Conservation (phyloP, 1,139 yeast genomes). For the Debaryomyces nepalensis region DNA sequence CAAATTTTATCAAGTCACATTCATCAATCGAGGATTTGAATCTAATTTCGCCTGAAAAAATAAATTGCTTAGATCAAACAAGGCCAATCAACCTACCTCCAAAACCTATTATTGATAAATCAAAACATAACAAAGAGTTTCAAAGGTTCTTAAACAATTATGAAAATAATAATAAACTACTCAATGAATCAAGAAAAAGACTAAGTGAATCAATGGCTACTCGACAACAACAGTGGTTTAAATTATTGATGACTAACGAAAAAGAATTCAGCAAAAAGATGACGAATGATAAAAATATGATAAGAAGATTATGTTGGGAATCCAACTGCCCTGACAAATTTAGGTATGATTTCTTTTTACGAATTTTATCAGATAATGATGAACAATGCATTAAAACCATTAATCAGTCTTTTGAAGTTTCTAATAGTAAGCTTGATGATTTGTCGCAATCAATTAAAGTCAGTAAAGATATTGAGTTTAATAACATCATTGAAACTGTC, state of each 20-base stretch:
- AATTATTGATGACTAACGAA: constrained; percentile 21
- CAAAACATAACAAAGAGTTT: constrained; percentile 46
- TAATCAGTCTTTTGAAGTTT: constrained; percentile 24
- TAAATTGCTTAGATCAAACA: constrained; percentile 45
- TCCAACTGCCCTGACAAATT: constrained; percentile 36
- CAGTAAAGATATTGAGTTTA: constrained; percentile 42
- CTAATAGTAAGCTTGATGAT: constrained; percentile 27
- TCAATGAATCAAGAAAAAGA: constrained; percentile 28
- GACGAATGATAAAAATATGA: constrained; percentile 32
- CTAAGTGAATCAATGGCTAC: constrained; percentile 23
- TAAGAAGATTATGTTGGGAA: constrained; percentile 47
- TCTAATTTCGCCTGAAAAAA: constrained; percentile 47
- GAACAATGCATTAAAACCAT: constrained; percentile 23
- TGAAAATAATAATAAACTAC: constrained; percentile 32
- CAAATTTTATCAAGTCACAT: constrained; percentile 45
- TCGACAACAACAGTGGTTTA: constrained; percentile 37
- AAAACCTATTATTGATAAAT: constrained; percentile 37
- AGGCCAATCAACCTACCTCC: constrained; percentile 55
- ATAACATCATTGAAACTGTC: constrained; percentile 29
- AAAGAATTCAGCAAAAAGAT: constrained; percentile 34
- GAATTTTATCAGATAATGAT: constrained; percentile 27
- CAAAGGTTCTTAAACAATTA: constrained; percentile 37
- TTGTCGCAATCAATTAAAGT: constrained; percentile 35
- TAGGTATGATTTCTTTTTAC: constrained; percentile 35
- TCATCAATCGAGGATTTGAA: constrained; percentile 48